Percentiles rank a stretch among this genome's conserved stretches.
Evolutionary conservation across 139 green algal species (phyloP).

Genomic region (Chlorella vulgaris): DNA sequence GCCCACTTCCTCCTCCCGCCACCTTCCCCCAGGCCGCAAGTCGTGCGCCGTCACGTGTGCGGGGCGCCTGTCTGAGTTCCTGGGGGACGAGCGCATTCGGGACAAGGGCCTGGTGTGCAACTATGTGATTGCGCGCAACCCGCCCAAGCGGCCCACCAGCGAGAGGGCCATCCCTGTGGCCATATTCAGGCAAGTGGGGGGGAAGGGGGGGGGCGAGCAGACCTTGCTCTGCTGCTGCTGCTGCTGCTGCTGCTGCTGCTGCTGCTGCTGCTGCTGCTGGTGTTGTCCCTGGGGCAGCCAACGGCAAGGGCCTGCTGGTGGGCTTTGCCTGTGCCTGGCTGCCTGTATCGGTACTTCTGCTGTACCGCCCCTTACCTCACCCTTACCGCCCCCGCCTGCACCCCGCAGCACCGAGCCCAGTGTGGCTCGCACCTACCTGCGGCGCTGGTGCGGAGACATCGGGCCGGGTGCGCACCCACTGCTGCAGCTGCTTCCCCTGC

Average conservation of each 20-base stretch:
- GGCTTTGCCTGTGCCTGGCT: not conserved
- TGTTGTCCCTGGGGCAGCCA: not conserved
- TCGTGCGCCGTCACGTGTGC: conserved; percentile 90
- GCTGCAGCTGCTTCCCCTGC: no score
- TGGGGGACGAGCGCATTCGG: conserved; percentile 92
- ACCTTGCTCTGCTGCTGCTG: no score
- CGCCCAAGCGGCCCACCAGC: conserved; percentile 69
- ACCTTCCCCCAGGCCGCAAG: conserved; percentile 73
- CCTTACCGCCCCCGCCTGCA: no score
- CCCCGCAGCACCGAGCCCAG: conserved; percentile 51
- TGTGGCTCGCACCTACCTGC: conserved; percentile 86
- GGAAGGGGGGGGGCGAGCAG: not conserved
- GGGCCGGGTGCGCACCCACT: conserved; percentile 1
- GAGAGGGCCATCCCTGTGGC: conserved; percentile 92
- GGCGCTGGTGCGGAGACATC: conserved; percentile 83
- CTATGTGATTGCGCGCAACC: conserved; percentile 61
- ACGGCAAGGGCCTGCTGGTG: not conserved
- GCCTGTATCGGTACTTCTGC: not conserved
- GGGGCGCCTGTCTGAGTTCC: conserved; percentile 85
- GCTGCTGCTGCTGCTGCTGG: no score
- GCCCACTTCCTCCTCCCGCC: no score
- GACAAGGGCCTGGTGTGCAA: conserved; percentile 87
- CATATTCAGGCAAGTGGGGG: conserved; percentile 75
- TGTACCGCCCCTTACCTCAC: not conserved
- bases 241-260: no score